These are phyloP conservation scores for Mycosarcoma mackinlayi DNA, from an alignment of 1,284 basidiomycete genomes.

Conservation along the genomic window DNA sequence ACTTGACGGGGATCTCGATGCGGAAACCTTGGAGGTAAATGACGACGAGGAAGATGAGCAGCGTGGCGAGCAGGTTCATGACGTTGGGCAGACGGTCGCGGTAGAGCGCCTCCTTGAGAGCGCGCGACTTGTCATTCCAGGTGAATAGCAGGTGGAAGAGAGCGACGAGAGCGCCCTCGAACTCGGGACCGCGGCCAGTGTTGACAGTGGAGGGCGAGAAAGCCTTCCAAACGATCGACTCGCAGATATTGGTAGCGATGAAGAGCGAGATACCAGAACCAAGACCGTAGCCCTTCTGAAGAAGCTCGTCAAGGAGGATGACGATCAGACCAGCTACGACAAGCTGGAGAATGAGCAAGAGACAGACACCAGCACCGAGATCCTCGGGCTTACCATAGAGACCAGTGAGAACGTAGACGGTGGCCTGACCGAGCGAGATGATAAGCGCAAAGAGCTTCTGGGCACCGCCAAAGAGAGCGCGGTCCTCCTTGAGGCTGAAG, in stretches of 20 bases:
- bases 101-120: conserved; percentile 98
- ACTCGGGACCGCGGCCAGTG: conserved; percentile 97
- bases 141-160: conserved; percentile 98
- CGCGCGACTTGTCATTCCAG: conserved; percentile 97
- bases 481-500: conserved; percentile 95
- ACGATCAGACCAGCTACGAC: conserved; percentile 94
- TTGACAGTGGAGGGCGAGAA: conserved; percentile 98
- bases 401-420: conserved; percentile 96
- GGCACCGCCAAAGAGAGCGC: conserved; percentile 92
- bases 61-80: conserved; percentile 95
- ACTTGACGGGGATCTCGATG: conserved; percentile 98
- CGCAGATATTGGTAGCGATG: conserved; percentile 99
- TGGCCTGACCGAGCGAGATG: conserved; percentile 94
- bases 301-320: conserved; percentile 96
- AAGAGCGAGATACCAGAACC: conserved; percentile 98
- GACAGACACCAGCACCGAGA: conserved; percentile 94
- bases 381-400: conserved; percentile 94
- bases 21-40: conserved; percentile 99
- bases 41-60: conserved; percentile 89
- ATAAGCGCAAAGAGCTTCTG: conserved; percentile 98
- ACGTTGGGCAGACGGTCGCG: conserved; percentile 95
- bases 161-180: conserved; percentile 94
- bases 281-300: conserved; percentile 98
- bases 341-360: conserved; percentile 92
- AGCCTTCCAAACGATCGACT: conserved; percentile 99